Conservation (phyloP, 2,329 filamentous ascomycete species). For the Biscogniauxia mediterranea region DNA sequence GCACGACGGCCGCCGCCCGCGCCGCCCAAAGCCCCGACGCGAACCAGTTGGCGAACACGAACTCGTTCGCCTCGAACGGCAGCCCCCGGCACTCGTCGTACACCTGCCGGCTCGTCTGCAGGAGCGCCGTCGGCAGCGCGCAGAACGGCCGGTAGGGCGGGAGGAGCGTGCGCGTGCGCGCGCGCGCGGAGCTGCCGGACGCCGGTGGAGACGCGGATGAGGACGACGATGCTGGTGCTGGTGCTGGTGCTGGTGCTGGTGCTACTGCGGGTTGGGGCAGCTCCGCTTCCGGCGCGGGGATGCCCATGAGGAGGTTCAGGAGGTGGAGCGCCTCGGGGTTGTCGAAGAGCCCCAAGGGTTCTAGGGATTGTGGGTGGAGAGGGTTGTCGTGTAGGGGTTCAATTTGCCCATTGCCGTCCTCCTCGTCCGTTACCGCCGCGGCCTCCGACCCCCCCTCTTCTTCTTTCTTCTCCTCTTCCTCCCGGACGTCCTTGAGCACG, state of each 20-base stretch:
- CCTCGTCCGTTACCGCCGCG: too few relatives aligned
- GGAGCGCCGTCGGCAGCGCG: slow-evolving; percentile 41
- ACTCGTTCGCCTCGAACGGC: slow-evolving; percentile 44
- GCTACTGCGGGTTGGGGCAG: neutral
- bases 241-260: too few relatives aligned
- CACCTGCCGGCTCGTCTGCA: slow-evolving; percentile 39
- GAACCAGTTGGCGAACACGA: slow-evolving; percentile 47
- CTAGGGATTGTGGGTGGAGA: neutral
- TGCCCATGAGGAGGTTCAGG: slow-evolving; percentile 1
- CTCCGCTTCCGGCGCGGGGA: neutral
- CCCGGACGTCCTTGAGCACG: slow-evolving; percentile 20
- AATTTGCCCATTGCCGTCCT: too few relatives aligned
- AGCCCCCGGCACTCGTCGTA: slow-evolving; percentile 42
- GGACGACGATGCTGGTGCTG: neutral
- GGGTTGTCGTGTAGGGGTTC: too few relatives aligned
- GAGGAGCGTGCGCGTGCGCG: slow-evolving; percentile 19
- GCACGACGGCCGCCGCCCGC: slow-evolving; percentile 36
- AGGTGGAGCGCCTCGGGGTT: neutral
- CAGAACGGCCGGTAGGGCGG: slow-evolving; percentile 37
- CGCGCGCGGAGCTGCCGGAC: too few relatives aligned
- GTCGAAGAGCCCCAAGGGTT: neutral
- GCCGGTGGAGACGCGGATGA: neutral
- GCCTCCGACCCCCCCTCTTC: too few relatives aligned
- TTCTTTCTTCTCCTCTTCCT: neutral
- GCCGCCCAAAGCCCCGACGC: slow-evolving; percentile 44